Base-by-base conservation (phyloP, 768 basidiomycete genomes). In the Auriscalpium microsporum region DNA sequence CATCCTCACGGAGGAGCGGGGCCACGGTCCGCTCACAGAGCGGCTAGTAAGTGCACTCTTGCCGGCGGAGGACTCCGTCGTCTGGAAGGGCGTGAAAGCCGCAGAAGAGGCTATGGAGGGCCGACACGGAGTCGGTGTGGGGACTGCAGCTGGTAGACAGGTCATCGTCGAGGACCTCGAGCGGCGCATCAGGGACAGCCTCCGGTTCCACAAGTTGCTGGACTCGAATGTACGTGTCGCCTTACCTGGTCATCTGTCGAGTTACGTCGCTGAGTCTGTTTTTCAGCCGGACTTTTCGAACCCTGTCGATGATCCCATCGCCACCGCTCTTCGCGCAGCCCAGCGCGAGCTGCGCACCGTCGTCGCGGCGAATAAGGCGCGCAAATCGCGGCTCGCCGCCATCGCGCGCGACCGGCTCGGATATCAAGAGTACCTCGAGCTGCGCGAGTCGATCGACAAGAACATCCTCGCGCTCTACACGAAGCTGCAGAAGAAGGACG, bases 231-330 rank as follows among this genome's bases (percentile, higher is more conserved):
- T 93, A 69, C 71, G 87, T 28, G 28, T 28, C 5, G 28, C 28
- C 28, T 28, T 28, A 28, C 79, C 10, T 54, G 49, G 48, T 35
- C 56, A 50, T 53, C 14, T 19, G 54, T 17, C 45, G 21, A 42
- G 47, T 17, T 37, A 11, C 23, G n/a, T 9, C 52, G 58, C 65
- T 71, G 56, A 51, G 4, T 45, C 19, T 44, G 35, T 47, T 51
- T 45, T 61, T 23, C 58, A 89, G 87, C 86, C 87, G 48, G 83
- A 90, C 67, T 90, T 80, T 64, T 73, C 81, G 21, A 77, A 83
- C 46, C 83, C 86, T 57, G 87, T 94, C 38, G 95, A 98, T 66
- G 96, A 99, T 69, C 94, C 94, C 35, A 90, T 99, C 49, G 86
- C 94, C 8, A 84, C 89, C 2, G 87, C 91, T 1, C 80, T 99